Evolutionary conservation across 352 stramenopile genomes (phyloP), one percentile per base, ranked within the genome.

Genomic region (Thalassiosira ordinaria): DNA sequence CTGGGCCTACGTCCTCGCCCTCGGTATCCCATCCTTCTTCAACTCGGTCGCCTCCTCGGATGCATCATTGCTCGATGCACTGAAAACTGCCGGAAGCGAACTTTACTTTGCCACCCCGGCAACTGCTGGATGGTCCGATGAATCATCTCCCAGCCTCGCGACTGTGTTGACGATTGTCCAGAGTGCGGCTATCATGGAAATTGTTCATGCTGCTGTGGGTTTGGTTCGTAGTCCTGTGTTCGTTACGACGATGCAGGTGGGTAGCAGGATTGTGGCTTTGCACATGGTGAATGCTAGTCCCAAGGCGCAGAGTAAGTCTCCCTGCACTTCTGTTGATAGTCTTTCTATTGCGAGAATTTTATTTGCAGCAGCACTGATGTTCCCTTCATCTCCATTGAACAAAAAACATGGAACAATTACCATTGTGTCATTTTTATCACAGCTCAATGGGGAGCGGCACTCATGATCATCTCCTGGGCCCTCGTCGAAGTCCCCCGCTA

Each of bases 181-280:
- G 89, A 97, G 94, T 20, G 93, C 97, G 59, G 97, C 97, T 13
- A 69, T 97, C 4, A 91, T 99, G 61, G 97, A 99, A 89, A 97
- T 99, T 66, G 76, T 99, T 61, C 97, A 99, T 93, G 93, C 96
- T 8, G 90, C 96, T 1, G 31, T 98, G 13, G 95, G 97, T 44
- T 91, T 99, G 51, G 97, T 99, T 39, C 96, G 96, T 76, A 98
- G 96, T 41, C 97, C 97, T 1, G 63, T 93, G 16, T 81, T 98
- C 51, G 87, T 96, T 37, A 98, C 97, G 39, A 80, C 86, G 16
- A 84, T 97, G 81, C 89, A 93, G 84, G 87, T 94, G 7, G 78
- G 80, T 22, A 85, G 68, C 35, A 96, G 96, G 75, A 94, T 99
- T 51, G 88, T 98, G 20, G 95, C 88, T n/a, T 96, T 98, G 80